Evolutionary conservation across 2,329 filamentous ascomycete species (phyloP), one percentile per base, ranked within the genome.

Genomic region (Myriosclerotinia duriaeana): DNA sequence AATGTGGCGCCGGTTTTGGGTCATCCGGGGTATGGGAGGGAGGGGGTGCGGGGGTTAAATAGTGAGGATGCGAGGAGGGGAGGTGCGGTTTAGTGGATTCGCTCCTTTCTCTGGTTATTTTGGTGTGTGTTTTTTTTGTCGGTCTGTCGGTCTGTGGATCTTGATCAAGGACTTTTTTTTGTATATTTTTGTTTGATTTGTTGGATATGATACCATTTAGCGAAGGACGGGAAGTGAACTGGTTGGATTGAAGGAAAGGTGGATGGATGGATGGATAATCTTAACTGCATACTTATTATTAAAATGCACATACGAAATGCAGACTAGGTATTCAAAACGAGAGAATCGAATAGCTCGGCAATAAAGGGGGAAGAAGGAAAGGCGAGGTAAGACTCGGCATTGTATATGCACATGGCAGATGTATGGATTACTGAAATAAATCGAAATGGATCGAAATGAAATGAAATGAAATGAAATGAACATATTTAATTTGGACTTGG

Each of bases 1-100:
- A 71, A 71, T 50, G 69, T 72, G 3, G 61, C 74, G 15, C 74
- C 74, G 1, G 70, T 74, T 1, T 59, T 75, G 17, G 59, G 68
- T 22, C 74, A 75, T 66, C 74, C 70, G 9, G 73, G 72, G 2
- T 62, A 70, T 63, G 74, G 73, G 34, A 67, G 71, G 46, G 58
- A 11, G 8, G 64, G 61, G 5, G 48, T 20, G 22, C 56, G 30
- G 2, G 56, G 65, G 5, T 53, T 70, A 22, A 67, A 44, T 7
- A 70, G 71, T 40, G 70, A 73, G 34, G 72, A 74, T 67, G 65
- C 64, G 30, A 73, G 50, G 67, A 71, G 48, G 12, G 70, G 72
- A 5, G 53, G 70, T 64, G 71, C 66, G 1, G 11, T 72, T 54
- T 73, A 58, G 53, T 34, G 36, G 3, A 9, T 15, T 17, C 30